These are phyloP conservation scores for Phaffomyces opuntiae DNA, from an alignment of 805 yeast genomes.

Conservation along the genomic window DNA sequence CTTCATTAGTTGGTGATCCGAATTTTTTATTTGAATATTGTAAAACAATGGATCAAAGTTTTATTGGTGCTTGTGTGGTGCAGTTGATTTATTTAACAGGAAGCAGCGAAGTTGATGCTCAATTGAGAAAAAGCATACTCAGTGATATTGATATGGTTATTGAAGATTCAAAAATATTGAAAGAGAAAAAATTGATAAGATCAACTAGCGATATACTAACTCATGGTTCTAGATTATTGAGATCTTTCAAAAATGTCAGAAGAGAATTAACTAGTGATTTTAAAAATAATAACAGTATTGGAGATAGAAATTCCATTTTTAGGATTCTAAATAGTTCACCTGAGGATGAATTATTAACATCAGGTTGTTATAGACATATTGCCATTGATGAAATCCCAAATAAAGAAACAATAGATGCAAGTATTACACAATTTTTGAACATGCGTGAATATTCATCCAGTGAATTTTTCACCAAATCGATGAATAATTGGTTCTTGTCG, in stretches of 20 bases:
- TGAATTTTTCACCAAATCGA: no score
- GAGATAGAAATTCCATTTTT: no score
- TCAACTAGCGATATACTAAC: background rate
- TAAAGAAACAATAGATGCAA: no score
- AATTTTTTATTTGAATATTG: background rate
- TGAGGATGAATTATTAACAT: background rate
- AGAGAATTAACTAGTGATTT: no score
- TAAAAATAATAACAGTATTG: no score
- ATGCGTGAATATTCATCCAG: no score
- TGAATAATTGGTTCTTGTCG: background rate
- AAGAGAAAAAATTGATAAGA: background rate
- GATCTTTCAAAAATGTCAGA: background rate
- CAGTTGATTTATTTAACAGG: background rate
- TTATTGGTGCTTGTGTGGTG: constrained; percentile 1
- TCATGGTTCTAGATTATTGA: background rate
- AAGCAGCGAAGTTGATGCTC: background rate
- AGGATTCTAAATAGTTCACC: background rate
- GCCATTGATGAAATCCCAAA: background rate
- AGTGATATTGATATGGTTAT: constrained; percentile 1
- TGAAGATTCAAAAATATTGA: background rate
- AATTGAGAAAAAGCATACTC: background rate
- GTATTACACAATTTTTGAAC: no score
- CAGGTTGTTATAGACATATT: background rate
- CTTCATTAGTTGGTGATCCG: background rate
- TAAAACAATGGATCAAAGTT: background rate